A percentile compares a stretch with the other conserved stretches of the same genome.
Evolutionary conservation across 2,329 filamentous ascomycete genomes (phyloP).

Genomic region (Xylaria sp.): DNA sequence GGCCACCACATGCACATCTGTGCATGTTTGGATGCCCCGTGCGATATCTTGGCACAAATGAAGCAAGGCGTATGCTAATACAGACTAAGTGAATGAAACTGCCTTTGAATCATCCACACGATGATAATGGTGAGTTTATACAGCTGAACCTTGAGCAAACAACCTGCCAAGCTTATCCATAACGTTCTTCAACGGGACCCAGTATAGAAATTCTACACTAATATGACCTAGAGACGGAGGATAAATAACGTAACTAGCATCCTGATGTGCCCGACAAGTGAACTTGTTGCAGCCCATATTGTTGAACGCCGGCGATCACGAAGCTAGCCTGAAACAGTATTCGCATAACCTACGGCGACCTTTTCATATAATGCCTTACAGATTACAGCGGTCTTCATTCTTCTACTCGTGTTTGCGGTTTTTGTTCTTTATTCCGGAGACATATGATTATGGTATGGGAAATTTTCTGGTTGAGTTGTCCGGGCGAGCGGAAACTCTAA

Average conservation of each 20-base stretch:
- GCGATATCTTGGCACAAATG: background rate
- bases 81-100: no score
- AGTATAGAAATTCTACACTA: background rate
- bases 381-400: background rate
- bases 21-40: background rate
- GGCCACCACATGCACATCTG: background rate
- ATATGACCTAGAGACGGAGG: background rate
- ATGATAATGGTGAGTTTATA: background rate
- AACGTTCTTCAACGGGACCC: background rate
- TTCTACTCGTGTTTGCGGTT: background rate
- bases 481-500: background rate
- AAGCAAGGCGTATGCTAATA: background rate
- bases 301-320: no score
- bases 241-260: background rate
- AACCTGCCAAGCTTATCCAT: background rate
- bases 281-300: no score
- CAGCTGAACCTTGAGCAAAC: no score
- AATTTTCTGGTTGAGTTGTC: background rate
- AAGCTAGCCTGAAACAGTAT: background rate
- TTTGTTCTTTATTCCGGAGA: background rate
- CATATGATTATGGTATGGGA: background rate
- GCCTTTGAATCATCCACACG: background rate
- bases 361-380: background rate
- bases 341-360: background rate
- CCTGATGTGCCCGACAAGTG: no score